Percentiles rank a stretch among this genome's conserved stretches.
Evolutionary conservation across 129 eudicot genomes (phyloP).

Genomic region (Rutidosis leptorrhynchoides): DNA sequence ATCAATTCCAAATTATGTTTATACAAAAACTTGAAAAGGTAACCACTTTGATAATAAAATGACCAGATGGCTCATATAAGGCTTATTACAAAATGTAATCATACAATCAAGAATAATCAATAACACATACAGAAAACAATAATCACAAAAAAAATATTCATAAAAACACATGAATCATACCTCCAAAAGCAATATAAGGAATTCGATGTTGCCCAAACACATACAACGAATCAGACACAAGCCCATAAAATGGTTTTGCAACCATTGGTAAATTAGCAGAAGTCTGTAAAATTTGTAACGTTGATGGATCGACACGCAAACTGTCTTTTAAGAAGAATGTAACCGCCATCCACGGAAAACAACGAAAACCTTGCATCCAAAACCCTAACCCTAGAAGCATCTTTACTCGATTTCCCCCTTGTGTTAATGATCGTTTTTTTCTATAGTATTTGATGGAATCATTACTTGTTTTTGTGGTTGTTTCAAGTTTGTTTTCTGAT

Average conservation of each 20-base stretch:
- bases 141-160: background rate
- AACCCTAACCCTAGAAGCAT: constrained; percentile 68
- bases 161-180: constrained; percentile 24
- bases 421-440: background rate
- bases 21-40: background rate
- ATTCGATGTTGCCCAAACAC: constrained; percentile 76
- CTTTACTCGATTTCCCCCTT: constrained; percentile 18
- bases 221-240: constrained; percentile 74
- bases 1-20: background rate
- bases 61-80: background rate
- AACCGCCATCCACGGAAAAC: constrained; percentile 87
- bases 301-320: constrained; percentile 60
- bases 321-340: constrained; percentile 77
- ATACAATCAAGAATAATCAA: constrained; percentile 7
- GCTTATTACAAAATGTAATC: background rate
- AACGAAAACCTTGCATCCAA: constrained; percentile 84
- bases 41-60: background rate
- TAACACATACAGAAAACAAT: background rate
- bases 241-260: constrained; percentile 81
- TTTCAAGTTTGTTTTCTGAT: constrained; percentile 4
- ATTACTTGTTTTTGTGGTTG: constrained; percentile 18
- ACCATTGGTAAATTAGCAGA: constrained; percentile 95
- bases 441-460: constrained; percentile 9
- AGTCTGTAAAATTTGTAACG: constrained; percentile 75
- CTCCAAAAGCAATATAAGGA: constrained; percentile 89